Evolutionary conservation across 208 protist species (phyloP).

Genomic region (Crithidia fasciculata): DNA sequence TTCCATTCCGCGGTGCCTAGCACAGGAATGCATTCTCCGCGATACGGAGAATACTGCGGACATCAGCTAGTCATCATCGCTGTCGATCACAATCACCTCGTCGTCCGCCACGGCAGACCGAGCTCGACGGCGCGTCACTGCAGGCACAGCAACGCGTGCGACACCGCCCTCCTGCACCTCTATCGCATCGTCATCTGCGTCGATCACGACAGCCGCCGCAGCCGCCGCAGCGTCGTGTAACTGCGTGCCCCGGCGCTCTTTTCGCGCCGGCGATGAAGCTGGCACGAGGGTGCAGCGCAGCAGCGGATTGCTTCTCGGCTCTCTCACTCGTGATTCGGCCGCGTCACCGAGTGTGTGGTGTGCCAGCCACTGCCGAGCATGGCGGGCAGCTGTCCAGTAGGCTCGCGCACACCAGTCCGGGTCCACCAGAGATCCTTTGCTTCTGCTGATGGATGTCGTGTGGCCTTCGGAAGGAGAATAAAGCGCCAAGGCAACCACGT

Average conservation of each 20-base stretch:
- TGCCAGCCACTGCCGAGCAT: constrained; percentile 32
- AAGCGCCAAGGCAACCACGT: constrained; percentile 24
- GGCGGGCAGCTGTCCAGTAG: constrained; percentile 54
- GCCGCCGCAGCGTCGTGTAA: not conserved
- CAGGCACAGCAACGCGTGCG: too few relatives aligned
- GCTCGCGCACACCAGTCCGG: constrained; percentile 23
- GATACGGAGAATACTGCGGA: too few relatives aligned
- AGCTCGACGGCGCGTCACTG: not conserved
- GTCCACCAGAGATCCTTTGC: not conserved
- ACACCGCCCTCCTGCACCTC: not conserved
- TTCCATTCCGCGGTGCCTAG: too few relatives aligned
- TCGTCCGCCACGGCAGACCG: not conserved
- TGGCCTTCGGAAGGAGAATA: constrained; percentile 13
- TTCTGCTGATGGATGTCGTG: not conserved
- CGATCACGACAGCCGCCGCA: not conserved
- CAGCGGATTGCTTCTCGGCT: not conserved
- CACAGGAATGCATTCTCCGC: too few relatives aligned
- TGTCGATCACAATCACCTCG: constrained; percentile 9
- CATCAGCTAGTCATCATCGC: constrained; percentile 7
- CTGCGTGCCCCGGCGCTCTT: too few relatives aligned
- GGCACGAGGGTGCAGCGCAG: too few relatives aligned
- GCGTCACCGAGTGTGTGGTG: too few relatives aligned
- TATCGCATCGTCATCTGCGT: not conserved
- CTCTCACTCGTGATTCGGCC: too few relatives aligned
- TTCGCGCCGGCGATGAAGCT: too few relatives aligned